Evolutionary conservation across 2,329 filamentous ascomycete genomes (phyloP), one percentile per base, ranked within the genome.

Genomic region (Dactylellina cionopaga): DNA sequence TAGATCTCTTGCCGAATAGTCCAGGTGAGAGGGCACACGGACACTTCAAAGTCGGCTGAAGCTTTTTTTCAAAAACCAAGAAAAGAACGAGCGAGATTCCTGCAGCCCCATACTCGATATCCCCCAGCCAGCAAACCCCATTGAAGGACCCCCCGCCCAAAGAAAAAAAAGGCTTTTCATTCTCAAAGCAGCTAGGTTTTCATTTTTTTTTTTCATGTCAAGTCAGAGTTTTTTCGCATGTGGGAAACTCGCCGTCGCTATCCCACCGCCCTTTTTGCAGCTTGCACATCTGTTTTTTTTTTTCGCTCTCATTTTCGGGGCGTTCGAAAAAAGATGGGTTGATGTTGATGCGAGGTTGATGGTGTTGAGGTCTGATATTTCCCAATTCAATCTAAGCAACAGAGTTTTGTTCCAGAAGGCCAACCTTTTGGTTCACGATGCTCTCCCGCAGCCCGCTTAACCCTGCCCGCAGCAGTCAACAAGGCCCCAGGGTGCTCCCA

Each of bases 371-470:
- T 68, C 46, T 25, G 17, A 22, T 41, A 52, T 68, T 68, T 52
- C 63, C 63, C 54, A 43, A 52, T 68, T 68, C 22, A 43, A 68
- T 13, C 35, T 47, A 6, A 29, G 41, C 15, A 15, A 24, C 41
- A 25, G 13, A 33, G 15, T 41, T 41, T 19, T 7, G 46, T 62
- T 70, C 65, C 63, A 63, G 65, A 70, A 70, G 51, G 44, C 24
- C 27, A 51, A 27, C 17, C 24, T 35, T 49, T 39, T 13, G 52
- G 65, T 70, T 70, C 46, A 70, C 65, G 65, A 60, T 63, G 41
- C 56, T 62, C 62, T 58, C 46, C 65, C 56, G 65, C 65, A 31
- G 46, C 65, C 65, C 65, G 56, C 65, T 62, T 70, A 70, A 22
- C 51, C 31, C 51, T 27, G 51, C 51, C 27, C 29, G 22, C 46